Conservation (phyloP, 2,329 filamentous ascomycete species). For the Talaromyces sp. region DNA sequence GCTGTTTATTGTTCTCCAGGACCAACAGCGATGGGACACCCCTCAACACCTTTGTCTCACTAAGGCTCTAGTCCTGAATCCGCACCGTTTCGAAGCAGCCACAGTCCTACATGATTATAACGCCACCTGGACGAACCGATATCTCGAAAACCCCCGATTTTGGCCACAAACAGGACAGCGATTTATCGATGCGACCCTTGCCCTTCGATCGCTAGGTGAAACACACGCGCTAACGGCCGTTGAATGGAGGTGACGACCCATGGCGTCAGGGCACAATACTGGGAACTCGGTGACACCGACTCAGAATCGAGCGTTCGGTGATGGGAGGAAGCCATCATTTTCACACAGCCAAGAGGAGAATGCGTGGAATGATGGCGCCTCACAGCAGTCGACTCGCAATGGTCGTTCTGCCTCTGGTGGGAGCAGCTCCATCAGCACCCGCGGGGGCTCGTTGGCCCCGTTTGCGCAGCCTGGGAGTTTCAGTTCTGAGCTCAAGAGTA, state of each 20-base stretch:
- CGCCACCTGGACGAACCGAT: background rate
- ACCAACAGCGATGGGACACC: background rate
- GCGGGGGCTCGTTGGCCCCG: conserved; percentile 65
- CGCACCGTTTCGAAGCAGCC: background rate
- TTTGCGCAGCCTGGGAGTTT: conserved; percentile 76
- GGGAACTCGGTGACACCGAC: conserved; percentile 38
- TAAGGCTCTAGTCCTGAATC: background rate
- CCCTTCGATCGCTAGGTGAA: conserved; percentile 27
- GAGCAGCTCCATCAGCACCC: conserved; percentile 60
- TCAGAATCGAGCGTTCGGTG: conserved; percentile 35
- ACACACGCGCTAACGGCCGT: conserved; percentile 14
- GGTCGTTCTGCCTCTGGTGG: conserved; percentile 53
- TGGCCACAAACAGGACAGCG: background rate
- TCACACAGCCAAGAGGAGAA: conserved; percentile 37
- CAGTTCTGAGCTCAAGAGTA: conserved; percentile 76
- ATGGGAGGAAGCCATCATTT: conserved; percentile 27
- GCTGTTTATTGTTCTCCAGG: background rate
- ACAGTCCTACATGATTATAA: background rate
- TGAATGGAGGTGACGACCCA: conserved; percentile 30
- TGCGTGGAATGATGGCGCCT: conserved; percentile 31
- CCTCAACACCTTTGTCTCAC: background rate
- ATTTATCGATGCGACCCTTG: conserved; percentile 27
- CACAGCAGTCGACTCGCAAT: conserved; percentile 28
- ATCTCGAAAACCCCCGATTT: background rate
- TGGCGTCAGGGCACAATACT: conserved; percentile 42